Percentiles rank a stretch among this genome's conserved stretches.
Conservation (phyloP, 75 land plant species). For the Cunninghamia lanceolata region DNA sequence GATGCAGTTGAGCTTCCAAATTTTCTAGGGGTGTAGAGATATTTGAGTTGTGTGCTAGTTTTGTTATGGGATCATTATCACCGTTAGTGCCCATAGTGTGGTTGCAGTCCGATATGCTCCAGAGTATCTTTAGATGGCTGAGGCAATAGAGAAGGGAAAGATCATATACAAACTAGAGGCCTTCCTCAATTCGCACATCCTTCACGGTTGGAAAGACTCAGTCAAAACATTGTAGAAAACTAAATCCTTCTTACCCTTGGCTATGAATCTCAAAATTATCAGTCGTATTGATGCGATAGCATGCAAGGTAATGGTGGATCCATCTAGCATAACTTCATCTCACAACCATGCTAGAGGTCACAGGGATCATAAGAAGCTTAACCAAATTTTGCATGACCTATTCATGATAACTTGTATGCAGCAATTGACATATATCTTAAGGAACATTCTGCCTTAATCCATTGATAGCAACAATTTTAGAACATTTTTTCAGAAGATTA, state of each 20-base stretch:
- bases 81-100: slow-evolving; percentile 66
- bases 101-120: slow-evolving; percentile 73
- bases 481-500: too few species aligned
- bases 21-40: slow-evolving; percentile 70
- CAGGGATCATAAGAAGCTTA: slow-evolving; percentile 27
- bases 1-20: slow-evolving; percentile 39
- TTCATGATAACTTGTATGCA: slow-evolving; percentile 72
- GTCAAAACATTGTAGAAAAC: slow-evolving; percentile 53
- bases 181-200: slow-evolving; percentile 65
- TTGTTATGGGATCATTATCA: slow-evolving; percentile 82
- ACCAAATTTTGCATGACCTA: slow-evolving; percentile 58
- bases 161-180: slow-evolving; percentile 61
- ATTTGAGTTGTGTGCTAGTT: slow-evolving; percentile 83
- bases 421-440: slow-evolving; percentile 69
- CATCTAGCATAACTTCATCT: slow-evolving; percentile 26
- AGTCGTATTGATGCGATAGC: slow-evolving; percentile 72
- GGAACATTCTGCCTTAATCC: too few species aligned
- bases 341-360: slow-evolving; percentile 57
- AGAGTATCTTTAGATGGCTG: slow-evolving; percentile 72
- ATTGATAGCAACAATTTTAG: too few species aligned
- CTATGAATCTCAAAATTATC: slow-evolving; percentile 65
- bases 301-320: slow-evolving; percentile 32
- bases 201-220: slow-evolving; percentile 72
- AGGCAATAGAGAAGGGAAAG: slow-evolving; percentile 73
- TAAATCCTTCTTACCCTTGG: slow-evolving; percentile 38